These are phyloP conservation scores for Phyllostachys edulis DNA, from an alignment of 176 grass and related monocot genomes.

Conservation along the genomic window DNA sequence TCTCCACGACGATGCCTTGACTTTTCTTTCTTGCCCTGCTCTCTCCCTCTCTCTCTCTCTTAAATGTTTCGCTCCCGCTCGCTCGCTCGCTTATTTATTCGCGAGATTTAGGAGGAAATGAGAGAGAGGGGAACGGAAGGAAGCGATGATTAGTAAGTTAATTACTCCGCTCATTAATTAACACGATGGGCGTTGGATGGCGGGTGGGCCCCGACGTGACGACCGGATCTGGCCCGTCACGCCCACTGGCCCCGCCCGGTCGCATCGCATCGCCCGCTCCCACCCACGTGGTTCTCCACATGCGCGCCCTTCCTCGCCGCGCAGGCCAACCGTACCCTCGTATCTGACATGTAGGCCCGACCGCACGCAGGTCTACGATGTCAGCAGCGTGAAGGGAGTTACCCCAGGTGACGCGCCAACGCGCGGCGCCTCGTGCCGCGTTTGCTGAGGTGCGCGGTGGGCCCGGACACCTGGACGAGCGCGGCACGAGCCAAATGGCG, in stretches of 20 bases:
- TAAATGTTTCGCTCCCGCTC: neutral
- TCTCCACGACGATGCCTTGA: slow-evolving; percentile 23
- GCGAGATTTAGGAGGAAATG: slow-evolving; percentile 30
- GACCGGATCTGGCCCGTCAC: neutral
- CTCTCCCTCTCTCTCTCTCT: neutral
- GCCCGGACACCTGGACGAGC: neutral
- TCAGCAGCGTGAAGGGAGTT: neutral
- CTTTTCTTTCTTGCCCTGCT: neutral
- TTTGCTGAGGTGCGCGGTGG: neutral
- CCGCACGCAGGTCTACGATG: accelerated
- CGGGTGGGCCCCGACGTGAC: neutral
- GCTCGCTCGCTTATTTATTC: slow-evolving; percentile 30
- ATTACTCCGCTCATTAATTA: slow-evolving; percentile 12
- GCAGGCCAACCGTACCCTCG: accelerated
- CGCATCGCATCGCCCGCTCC: neutral
- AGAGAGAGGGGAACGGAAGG: neutral
- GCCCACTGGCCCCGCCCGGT: neutral
- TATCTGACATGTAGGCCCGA: neutral
- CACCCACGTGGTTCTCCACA: slow-evolving; percentile 7
- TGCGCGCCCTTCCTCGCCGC: no score
- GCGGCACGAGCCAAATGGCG: slow-evolving; percentile 29
- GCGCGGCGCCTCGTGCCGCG: neutral
- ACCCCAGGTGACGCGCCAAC: accelerated
- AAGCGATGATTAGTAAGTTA: slow-evolving; percentile 22
- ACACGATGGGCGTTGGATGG: neutral